A percentile compares a stretch with the other conserved stretches of the same genome.
phyloP scores from a whole-genome alignment of 345 rosid genomes.

The Noccaea caerulescens region DNA sequence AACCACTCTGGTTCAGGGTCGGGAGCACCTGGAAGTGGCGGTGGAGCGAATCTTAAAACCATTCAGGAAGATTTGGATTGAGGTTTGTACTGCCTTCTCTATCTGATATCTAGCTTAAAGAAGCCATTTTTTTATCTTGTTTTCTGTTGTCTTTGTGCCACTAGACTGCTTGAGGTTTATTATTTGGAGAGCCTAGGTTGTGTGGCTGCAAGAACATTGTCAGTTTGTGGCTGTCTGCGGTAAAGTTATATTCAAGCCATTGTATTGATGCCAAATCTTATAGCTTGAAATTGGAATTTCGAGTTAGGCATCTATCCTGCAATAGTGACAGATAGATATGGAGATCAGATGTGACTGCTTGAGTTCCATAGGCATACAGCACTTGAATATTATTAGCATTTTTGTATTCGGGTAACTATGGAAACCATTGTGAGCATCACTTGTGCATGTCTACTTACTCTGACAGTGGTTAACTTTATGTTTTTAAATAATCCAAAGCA shows the following conservation, averaged over 20 bases:
- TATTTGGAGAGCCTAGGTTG: not conserved
- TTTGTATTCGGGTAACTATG: no score
- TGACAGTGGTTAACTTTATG: no score
- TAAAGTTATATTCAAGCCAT: not conserved
- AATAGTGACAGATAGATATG: not conserved
- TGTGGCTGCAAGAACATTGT: conserved; percentile 27
- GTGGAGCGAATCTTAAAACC: conserved; percentile 45
- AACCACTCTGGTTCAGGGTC: conserved; percentile 35
- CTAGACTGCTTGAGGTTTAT: not conserved
- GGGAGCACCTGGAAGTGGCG: conserved; percentile 38
- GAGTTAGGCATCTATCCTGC: conserved; percentile 9
- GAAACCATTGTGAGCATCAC: no score
- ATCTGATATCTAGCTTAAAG: not conserved
- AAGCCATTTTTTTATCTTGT: conserved; percentile 2
- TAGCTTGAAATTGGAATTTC: conserved; percentile 13
- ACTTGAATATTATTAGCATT: not conserved
- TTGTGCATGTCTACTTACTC: no score
- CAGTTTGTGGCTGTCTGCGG: conserved; percentile 3
- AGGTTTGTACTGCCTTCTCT: conserved; percentile 39
- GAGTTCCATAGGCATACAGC: conserved; percentile 2
- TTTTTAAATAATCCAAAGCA: no score
- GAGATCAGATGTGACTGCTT: conserved; percentile 19
- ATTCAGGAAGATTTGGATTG: conserved; percentile 68
- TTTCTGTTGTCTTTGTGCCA: not conserved
- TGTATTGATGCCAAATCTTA: not conserved